Evolutionary conservation across 208 protist species (phyloP).

Genomic region (Acanthamoeba triangularis): DNA sequence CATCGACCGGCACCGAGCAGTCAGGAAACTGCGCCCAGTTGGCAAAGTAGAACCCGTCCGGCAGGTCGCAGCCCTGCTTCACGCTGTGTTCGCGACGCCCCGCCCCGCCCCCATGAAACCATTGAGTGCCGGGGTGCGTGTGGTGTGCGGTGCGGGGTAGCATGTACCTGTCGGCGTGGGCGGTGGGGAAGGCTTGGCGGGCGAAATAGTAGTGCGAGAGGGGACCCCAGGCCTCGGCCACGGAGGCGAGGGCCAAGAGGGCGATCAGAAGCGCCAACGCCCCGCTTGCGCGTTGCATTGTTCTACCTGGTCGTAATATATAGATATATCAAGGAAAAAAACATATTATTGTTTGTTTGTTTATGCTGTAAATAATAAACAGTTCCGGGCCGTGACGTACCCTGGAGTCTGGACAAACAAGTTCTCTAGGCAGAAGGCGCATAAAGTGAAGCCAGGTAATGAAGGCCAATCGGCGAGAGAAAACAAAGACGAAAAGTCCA

Average conservation of each 20-base stretch:
- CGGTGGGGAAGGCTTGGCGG: neutral
- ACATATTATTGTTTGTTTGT: too few relatives aligned
- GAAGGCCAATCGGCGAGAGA: too few relatives aligned
- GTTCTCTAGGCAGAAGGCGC: too few relatives aligned
- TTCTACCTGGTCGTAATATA: too few relatives aligned
- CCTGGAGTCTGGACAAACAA: too few relatives aligned
- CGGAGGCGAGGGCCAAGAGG: neutral
- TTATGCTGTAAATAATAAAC: too few relatives aligned
- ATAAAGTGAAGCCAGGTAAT: too few relatives aligned
- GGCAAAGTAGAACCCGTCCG: slow-evolving; percentile 58
- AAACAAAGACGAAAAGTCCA: too few relatives aligned
- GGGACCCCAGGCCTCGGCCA: slow-evolving; percentile 8
- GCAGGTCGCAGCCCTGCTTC: slow-evolving; percentile 27
- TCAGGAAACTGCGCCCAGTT: slow-evolving; percentile 9
- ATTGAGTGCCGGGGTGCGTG: neutral
- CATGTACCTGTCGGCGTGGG: neutral
- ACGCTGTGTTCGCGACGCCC: neutral
- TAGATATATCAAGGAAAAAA: too few relatives aligned
- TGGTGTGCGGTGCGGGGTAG: neutral
- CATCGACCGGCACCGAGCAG: slow-evolving; percentile 16
- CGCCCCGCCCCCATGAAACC: neutral
- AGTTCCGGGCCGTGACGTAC: too few relatives aligned
- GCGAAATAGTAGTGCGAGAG: slow-evolving; percentile 57
- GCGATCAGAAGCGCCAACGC: neutral
- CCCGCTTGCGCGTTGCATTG: too few relatives aligned